Percentiles rank a stretch among this genome's conserved stretches.
Conservation (phyloP, 805 yeast species). For the Ogataea methylovora region DNA sequence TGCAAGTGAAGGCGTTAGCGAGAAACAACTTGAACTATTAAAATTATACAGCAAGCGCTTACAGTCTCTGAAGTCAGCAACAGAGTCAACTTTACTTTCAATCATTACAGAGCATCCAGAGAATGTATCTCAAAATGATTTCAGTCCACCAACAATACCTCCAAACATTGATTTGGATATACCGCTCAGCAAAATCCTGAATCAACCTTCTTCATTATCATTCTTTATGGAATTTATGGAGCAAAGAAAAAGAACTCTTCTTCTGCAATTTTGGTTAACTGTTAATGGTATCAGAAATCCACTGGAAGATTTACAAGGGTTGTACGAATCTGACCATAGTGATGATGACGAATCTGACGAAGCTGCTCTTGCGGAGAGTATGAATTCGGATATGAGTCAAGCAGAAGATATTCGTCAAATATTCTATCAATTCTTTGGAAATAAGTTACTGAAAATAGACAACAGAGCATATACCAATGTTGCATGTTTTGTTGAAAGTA, state of each 20-base stretch:
- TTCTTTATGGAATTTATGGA: slow-evolving; percentile 53
- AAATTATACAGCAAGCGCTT: slow-evolving; percentile 13
- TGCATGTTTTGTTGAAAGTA: slow-evolving; percentile 24
- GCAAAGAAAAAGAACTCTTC: slow-evolving; percentile 32
- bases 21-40: slow-evolving; percentile 3
- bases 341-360: slow-evolving; percentile 16
- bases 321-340: slow-evolving; percentile 19
- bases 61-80: slow-evolving; percentile 10
- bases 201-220: slow-evolving; percentile 39
- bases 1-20: slow-evolving; percentile 1
- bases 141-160: slow-evolving; percentile 4
- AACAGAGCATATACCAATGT: slow-evolving; percentile 26
- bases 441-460: slow-evolving; percentile 22
- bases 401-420: slow-evolving; percentile 47
- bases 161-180: slow-evolving; percentile 15
- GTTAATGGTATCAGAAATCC: slow-evolving; percentile 71
- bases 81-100: slow-evolving; percentile 12
- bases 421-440: slow-evolving; percentile 33
- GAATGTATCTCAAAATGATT: background rate
- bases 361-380: slow-evolving; percentile 1
- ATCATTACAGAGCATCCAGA: slow-evolving; percentile 4
- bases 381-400: slow-evolving; percentile 25
- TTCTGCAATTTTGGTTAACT: slow-evolving; percentile 58
- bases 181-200: slow-evolving; percentile 36
- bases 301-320: slow-evolving; percentile 38